These are phyloP conservation scores for Eustoma russellianum DNA, from an alignment of 257 asterid species.

Conservation along the genomic window DNA sequence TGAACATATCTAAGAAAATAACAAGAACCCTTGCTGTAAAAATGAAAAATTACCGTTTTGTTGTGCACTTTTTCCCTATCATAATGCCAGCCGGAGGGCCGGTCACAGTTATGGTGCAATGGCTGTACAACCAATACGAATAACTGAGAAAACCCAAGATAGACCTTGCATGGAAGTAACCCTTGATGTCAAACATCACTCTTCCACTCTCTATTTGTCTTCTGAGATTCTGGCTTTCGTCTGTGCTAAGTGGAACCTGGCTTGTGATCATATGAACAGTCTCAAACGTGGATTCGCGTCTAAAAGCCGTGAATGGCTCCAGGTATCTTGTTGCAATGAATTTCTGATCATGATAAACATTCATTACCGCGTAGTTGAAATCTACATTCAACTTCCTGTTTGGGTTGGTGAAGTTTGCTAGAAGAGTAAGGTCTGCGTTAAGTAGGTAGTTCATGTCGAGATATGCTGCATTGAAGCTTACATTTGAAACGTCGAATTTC, in stretches of 20 bases:
- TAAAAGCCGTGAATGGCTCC: constrained; percentile 45
- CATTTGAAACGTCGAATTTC: constrained; percentile 59
- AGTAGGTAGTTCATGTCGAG: constrained; percentile 85
- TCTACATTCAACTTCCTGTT: constrained; percentile 71
- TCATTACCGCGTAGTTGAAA: constrained; percentile 48
- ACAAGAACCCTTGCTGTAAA: too few species aligned
- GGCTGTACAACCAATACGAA: constrained; percentile 60
- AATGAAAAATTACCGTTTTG: constrained; percentile 31
- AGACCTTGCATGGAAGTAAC: constrained; percentile 55
- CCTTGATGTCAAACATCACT: constrained; percentile 52
- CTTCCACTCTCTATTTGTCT: constrained; percentile 55
- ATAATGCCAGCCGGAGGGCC: constrained; percentile 81
- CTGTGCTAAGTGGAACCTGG: constrained; percentile 55
- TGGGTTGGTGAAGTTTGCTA: constrained; percentile 84
- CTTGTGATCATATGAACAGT: constrained; percentile 58
- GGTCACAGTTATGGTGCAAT: constrained; percentile 50
- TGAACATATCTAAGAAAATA: too few species aligned
- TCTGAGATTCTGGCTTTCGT: constrained; percentile 35
- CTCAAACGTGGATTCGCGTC: constrained; percentile 44
- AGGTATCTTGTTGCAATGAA: constrained; percentile 53
- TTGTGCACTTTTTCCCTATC: constrained; percentile 49
- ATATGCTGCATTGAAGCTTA: constrained; percentile 79
- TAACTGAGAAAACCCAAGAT: constrained; percentile 53
- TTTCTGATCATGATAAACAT: constrained; percentile 41
- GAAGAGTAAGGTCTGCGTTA: constrained; percentile 64